Percentiles rank a stretch among this genome's conserved stretches.
Evolutionary conservation across 352 stramenopile genomes (phyloP).

Genomic region (Pythium phragmitis): DNA sequence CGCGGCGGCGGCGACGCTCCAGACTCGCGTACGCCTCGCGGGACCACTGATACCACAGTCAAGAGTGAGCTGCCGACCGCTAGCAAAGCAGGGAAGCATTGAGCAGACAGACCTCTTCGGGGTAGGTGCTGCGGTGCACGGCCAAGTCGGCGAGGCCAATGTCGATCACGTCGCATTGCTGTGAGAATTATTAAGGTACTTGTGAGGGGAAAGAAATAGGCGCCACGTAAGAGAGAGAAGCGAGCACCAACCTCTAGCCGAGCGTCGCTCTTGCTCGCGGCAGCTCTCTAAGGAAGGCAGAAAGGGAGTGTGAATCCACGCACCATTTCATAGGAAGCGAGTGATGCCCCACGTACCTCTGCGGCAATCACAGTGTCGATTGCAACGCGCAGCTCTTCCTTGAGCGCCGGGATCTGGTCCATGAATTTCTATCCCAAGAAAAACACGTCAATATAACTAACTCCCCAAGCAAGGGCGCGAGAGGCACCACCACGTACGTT

Average conservation of each 20-base stretch:
- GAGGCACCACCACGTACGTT: slow-evolving; percentile 41
- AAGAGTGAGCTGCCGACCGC: not conserved
- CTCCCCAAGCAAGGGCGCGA: not conserved
- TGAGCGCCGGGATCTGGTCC: slow-evolving; percentile 47
- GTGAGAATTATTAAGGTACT: not conserved
- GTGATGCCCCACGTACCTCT: slow-evolving; percentile 34
- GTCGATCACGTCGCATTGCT: slow-evolving; percentile 86
- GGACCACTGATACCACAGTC: slow-evolving; percentile 46
- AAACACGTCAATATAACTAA: slow-evolving; percentile 7
- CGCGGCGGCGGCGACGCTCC: slow-evolving; percentile 53
- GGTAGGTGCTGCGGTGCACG: slow-evolving; percentile 65
- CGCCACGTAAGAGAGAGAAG: no score
- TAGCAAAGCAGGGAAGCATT: no score
- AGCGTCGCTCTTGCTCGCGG: slow-evolving; percentile 61
- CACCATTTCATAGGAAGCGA: not conserved
- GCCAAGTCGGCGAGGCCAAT: slow-evolving; percentile 70
- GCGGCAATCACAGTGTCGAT: slow-evolving; percentile 61
- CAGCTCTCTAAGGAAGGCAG: slow-evolving; percentile 38
- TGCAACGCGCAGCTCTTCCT: slow-evolving; percentile 45
- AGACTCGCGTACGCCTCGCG: slow-evolving; percentile 46
- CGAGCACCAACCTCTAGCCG: slow-evolving; percentile 55
- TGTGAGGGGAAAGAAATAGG: not conserved
- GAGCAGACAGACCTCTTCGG: slow-evolving; percentile 52
- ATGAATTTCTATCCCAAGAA: slow-evolving; percentile 58
- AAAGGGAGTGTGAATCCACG: not conserved